phyloP scores from a whole-genome alignment of 179 eudicot genomes.

The Drosera spatulata region DNA sequence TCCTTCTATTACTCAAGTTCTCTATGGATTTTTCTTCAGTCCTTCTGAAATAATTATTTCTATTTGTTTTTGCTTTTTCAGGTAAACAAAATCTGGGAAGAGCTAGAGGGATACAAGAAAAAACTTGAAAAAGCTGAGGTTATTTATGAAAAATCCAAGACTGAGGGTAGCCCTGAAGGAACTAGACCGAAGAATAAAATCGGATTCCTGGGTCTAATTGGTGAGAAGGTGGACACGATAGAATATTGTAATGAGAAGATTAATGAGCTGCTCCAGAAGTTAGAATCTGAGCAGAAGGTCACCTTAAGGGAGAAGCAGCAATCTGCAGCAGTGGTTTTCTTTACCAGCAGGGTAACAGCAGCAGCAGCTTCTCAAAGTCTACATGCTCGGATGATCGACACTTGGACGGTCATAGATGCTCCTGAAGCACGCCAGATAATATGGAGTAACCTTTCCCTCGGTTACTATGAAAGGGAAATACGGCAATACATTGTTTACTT shows the following conservation, averaged over 20 bases:
- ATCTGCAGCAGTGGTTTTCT: constrained; percentile 60
- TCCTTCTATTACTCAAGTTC: too few species aligned
- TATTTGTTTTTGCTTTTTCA: constrained; percentile 12
- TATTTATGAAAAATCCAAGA: constrained; percentile 50
- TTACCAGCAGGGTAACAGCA: constrained; percentile 55
- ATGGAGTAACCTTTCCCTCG: constrained; percentile 67
- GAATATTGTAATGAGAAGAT: constrained; percentile 69
- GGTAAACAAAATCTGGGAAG: constrained; percentile 75
- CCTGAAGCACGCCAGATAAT: constrained; percentile 80
- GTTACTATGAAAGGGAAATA: constrained; percentile 41
- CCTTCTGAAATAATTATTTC: neutral
- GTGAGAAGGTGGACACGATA: constrained; percentile 62
- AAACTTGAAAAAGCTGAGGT: constrained; percentile 69
- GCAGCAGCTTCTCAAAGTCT: constrained; percentile 75
- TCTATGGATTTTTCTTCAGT: too few species aligned
- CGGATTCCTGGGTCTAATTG: constrained; percentile 71
- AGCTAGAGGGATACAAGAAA: constrained; percentile 64
- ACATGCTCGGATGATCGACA: constrained; percentile 61
- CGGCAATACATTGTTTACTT: constrained; percentile 50
- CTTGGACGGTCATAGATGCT: constrained; percentile 73
- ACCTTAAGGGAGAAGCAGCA: constrained; percentile 66
- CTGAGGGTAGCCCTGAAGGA: constrained; percentile 48
- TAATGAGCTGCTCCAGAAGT: constrained; percentile 41
- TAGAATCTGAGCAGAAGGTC: constrained; percentile 71
- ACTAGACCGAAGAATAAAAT: constrained; percentile 45